These are phyloP conservation scores for Cryptosporidium ubiquitum DNA, from an alignment of 169 alveolate genomes.

Conservation along the genomic window DNA sequence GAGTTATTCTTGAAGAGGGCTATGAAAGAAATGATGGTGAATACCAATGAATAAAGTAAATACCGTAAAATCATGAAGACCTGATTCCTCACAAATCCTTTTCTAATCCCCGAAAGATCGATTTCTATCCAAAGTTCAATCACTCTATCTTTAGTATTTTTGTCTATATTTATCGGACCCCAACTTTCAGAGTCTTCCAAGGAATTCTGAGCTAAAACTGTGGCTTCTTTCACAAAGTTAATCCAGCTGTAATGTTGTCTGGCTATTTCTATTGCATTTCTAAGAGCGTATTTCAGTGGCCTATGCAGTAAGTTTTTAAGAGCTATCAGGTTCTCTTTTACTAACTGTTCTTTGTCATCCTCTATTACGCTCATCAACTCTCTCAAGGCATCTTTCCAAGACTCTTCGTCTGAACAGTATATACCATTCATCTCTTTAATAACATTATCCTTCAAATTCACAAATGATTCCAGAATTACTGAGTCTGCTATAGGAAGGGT, in stretches of 20 bases:
- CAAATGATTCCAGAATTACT: constrained; percentile 11
- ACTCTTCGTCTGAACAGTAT: constrained; percentile 24
- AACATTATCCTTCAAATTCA: background rate
- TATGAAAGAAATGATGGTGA: background rate
- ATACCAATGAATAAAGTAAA: background rate
- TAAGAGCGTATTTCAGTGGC: constrained; percentile 48
- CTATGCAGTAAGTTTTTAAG: constrained; percentile 57
- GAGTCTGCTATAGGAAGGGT: constrained; percentile 27
- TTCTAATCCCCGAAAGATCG: constrained; percentile 3
- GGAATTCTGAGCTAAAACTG: background rate
- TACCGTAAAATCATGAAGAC: background rate
- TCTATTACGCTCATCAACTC: constrained; percentile 34
- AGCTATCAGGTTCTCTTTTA: constrained; percentile 47
- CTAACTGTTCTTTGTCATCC: constrained; percentile 60
- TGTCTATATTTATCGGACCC: constrained; percentile 10
- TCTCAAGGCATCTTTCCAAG: constrained; percentile 50
- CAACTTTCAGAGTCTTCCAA: constrained; percentile 28
- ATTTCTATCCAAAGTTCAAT: constrained; percentile 48
- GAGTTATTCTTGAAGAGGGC: background rate
- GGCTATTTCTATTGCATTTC: background rate
- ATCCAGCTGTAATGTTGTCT: constrained; percentile 25
- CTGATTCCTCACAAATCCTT: constrained; percentile 10
- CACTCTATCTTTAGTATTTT: constrained; percentile 20
- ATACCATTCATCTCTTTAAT: constrained; percentile 39
- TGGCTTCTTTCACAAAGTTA: constrained; percentile 46